Conservation (phyloP, 352 stramenopile species). For the Phytophthora boehmeriae region DNA sequence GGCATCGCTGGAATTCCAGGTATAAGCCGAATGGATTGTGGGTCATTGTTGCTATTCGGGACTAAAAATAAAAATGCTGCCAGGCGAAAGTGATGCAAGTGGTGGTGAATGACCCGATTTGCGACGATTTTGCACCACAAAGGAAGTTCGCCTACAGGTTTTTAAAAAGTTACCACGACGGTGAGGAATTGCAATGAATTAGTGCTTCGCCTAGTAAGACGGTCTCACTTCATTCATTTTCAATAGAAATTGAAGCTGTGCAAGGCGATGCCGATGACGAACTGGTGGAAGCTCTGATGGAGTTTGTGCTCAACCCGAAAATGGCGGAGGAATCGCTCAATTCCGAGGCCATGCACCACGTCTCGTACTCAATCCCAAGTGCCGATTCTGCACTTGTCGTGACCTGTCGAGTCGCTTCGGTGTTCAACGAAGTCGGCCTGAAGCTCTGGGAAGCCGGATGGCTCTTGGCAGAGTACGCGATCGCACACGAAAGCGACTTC, state of each 20-base stretch:
- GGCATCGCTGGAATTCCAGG: slow-evolving; percentile 63
- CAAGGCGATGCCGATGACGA: slow-evolving; percentile 55
- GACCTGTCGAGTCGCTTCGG: slow-evolving; percentile 76
- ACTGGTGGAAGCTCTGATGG: slow-evolving; percentile 60
- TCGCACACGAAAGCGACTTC: slow-evolving; percentile 62
- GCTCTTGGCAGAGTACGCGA: slow-evolving; percentile 76
- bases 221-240: background rate
- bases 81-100: slow-evolving; percentile 58
- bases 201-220: background rate
- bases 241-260: slow-evolving; percentile 59
- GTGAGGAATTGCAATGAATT: slow-evolving; percentile 29
- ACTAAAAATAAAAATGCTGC: background rate
- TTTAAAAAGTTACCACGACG: slow-evolving; percentile 68
- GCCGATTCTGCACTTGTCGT: slow-evolving; percentile 36
- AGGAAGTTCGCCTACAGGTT: slow-evolving; percentile 73
- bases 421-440: slow-evolving; percentile 85
- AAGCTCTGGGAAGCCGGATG: slow-evolving; percentile 85
- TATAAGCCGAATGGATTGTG: slow-evolving; percentile 12
- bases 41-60: slow-evolving; percentile 3
- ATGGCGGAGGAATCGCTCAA: slow-evolving; percentile 36
- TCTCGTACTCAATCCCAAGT: slow-evolving; percentile 59
- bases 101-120: slow-evolving; percentile 62
- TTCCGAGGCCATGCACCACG: slow-evolving; percentile 73
- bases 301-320: slow-evolving; percentile 51
- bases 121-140: slow-evolving; percentile 63